Base-by-base conservation (phyloP, 345 rosid genomes). In the Lenwebbia sp. region DNA sequence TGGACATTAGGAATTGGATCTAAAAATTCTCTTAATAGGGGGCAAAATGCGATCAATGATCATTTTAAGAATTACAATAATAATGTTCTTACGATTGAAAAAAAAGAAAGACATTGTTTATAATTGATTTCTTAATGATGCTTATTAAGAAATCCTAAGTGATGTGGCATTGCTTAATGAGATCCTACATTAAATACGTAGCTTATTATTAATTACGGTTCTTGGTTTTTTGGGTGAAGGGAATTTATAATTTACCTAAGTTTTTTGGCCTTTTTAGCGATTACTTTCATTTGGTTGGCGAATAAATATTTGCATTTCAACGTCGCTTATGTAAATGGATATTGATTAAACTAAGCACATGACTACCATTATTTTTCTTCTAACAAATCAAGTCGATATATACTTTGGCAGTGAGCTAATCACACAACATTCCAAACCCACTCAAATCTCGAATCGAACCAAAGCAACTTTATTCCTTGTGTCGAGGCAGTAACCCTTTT, bases 401-500 rank as follows among this genome's bases (percentile, higher is more conserved):
- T 19, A 33, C 13, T 51, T 74, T 82, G 30, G 83, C 83, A 1
- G 41, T 5, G 56, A n/a, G 54, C 84, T 82, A 50, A n/a, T 37
- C 47, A 19, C 26, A 21, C 81, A 70, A 37, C 81, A 70, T 70
- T 70, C 81, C 81, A 70, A 70, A 19, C 47, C 78, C 78, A 17
- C 22, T 53, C 84, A 25, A 25, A 28, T 83, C 41, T 25, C 47
- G 84, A 17, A 54, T 28, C 57, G 28, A 54, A 30, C 40, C 58
- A 33, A 33, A 33, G 58, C 84, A 33, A 56, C 84, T 83, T 83
- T 83, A 83, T 83, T 83, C 84, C 84, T 17, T 56, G 58, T 54
- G 84, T 83, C 84, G 84, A 83, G 62, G 62, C 40, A 82, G 54
- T 17, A 50, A 82, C 84, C 50, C 55, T 82, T 82, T 82, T 56